These are phyloP conservation scores for Haplosporangium sp. DNA, from an alignment of 371 early-diverging fungal genomes.

Conservation along the genomic window DNA sequence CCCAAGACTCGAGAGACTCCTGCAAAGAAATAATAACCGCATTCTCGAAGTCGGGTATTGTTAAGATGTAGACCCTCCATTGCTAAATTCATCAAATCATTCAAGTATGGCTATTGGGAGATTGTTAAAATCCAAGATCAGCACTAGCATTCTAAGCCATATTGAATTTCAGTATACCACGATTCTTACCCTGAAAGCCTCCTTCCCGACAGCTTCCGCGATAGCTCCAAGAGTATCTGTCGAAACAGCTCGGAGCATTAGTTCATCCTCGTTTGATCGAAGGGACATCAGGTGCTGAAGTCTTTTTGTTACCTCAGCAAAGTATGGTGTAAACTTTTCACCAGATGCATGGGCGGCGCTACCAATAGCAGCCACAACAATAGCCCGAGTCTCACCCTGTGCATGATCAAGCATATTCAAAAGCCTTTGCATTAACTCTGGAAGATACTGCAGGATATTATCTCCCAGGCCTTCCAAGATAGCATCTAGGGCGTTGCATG, in stretches of 20 bases:
- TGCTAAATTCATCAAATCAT: slow-evolving; percentile 80
- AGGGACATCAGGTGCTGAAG: slow-evolving; percentile 80
- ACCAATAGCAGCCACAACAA: slow-evolving; percentile 87
- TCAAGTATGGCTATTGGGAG: slow-evolving; percentile 69
- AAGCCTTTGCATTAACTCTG: slow-evolving; percentile 84
- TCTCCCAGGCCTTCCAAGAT: slow-evolving; percentile 87
- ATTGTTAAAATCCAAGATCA: neutral
- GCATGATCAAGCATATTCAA: slow-evolving; percentile 76
- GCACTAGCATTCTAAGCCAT: neutral
- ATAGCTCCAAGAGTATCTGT: slow-evolving; percentile 89
- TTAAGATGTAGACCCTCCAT: slow-evolving; percentile 82
- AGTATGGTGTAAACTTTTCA: slow-evolving; percentile 82
- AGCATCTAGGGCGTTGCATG: slow-evolving; percentile 88
- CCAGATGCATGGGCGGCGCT: slow-evolving; percentile 90
- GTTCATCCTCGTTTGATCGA: slow-evolving; percentile 70
- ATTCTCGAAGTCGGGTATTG: slow-evolving; percentile 82
- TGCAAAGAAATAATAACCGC: slow-evolving; percentile 89
- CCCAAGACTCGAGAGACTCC: slow-evolving; percentile 85
- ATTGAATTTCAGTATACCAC: neutral
- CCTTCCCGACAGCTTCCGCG: slow-evolving; percentile 90
- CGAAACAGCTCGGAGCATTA: slow-evolving; percentile 86
- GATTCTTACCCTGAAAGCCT: slow-evolving; percentile 70
- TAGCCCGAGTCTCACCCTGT: slow-evolving; percentile 73
- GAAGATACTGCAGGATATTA: slow-evolving; percentile 84
- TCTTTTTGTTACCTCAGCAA: slow-evolving; percentile 76